A percentile compares a stretch with the other conserved stretches of the same genome.
phyloP scores from a whole-genome alignment of 2,329 filamentous ascomycete genomes.

The Nectriaceae sp. region DNA sequence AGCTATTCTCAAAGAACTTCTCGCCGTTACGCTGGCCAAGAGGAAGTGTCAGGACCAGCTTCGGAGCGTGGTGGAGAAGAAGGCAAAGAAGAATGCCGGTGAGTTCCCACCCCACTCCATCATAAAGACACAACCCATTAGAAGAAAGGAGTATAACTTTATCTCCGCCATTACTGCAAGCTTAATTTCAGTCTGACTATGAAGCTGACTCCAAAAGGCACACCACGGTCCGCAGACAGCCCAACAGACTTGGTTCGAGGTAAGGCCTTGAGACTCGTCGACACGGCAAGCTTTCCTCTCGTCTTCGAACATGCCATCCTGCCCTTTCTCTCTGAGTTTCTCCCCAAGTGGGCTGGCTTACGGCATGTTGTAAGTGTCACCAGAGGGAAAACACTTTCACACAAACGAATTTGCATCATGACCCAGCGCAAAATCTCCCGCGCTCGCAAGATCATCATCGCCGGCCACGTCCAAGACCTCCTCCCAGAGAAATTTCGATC shows the following conservation, averaged over 20 bases:
- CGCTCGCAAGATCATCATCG: constrained; percentile 41
- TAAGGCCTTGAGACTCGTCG: constrained; percentile 31
- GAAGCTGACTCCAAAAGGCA: constrained; percentile 22
- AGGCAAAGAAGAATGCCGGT: constrained; percentile 31
- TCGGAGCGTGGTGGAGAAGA: constrained; percentile 36
- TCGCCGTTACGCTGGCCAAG: constrained; percentile 36
- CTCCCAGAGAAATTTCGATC: constrained; percentile 36
- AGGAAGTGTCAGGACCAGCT: constrained; percentile 39
- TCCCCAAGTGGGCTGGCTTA: constrained; percentile 44
- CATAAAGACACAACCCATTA: background rate
- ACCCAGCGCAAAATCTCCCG: constrained; percentile 35
- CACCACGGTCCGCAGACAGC: constrained; percentile 32
- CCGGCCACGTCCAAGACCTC: constrained; percentile 42
- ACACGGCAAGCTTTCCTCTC: constrained; percentile 40
- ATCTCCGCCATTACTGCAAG: background rate
- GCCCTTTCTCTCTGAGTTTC: constrained; percentile 43
- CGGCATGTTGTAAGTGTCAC: constrained; percentile 42
- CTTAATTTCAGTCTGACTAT: background rate
- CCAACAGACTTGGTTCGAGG: constrained; percentile 31
- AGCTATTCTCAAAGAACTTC: constrained; percentile 4
- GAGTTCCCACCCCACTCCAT: constrained; percentile 8
- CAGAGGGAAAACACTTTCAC: constrained; percentile 36
- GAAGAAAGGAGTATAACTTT: background rate
- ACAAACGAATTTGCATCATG: constrained; percentile 44
- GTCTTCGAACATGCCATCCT: constrained; percentile 47